Evolutionary conservation across 768 basidiomycete species (phyloP).

Genomic region (Pholiota conissans): DNA sequence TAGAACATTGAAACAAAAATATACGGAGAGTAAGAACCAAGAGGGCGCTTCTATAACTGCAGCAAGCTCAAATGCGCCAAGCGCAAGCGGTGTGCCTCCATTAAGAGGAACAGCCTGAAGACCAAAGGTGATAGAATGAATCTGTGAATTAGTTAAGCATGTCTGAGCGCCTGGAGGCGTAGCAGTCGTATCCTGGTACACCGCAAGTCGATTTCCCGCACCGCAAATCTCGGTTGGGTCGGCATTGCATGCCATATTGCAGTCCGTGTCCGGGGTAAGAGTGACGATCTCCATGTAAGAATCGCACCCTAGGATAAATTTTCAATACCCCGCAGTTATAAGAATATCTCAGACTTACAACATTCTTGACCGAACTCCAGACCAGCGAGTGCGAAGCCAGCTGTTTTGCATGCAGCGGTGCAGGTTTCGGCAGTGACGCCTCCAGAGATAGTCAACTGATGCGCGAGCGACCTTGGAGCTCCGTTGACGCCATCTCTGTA

Average conservation of each 20-base stretch:
- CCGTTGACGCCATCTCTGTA: constrained; percentile 13
- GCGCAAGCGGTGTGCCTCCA: background rate
- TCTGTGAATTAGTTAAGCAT: constrained; percentile 9
- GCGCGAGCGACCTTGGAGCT: constrained; percentile 4
- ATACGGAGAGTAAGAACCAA: background rate
- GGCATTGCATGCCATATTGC: constrained; percentile 10
- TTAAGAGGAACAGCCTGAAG: background rate
- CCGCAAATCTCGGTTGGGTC: constrained; percentile 17
- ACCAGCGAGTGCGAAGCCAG: constrained; percentile 15
- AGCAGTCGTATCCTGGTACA: constrained; percentile 14
- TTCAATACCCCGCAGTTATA: too few species aligned
- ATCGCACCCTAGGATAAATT: constrained; percentile 14
- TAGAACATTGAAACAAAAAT: background rate
- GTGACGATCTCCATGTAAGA: constrained; percentile 13
- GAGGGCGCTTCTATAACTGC: background rate
- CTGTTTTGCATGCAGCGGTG: constrained; percentile 12
- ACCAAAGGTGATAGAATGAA: background rate
- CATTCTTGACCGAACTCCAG: constrained; percentile 18
- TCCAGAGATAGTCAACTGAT: constrained; percentile 5
- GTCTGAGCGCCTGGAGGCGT: constrained; percentile 3
- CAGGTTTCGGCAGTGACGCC: constrained; percentile 16
- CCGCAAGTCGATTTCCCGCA: constrained; percentile 16
- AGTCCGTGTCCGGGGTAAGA: constrained; percentile 11
- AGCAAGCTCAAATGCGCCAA: background rate
- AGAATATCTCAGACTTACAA: constrained; percentile 6